Evolutionary conservation across 495 filamentous ascomycete species (phyloP).

Genomic region (Penicillium bovifimosum): DNA sequence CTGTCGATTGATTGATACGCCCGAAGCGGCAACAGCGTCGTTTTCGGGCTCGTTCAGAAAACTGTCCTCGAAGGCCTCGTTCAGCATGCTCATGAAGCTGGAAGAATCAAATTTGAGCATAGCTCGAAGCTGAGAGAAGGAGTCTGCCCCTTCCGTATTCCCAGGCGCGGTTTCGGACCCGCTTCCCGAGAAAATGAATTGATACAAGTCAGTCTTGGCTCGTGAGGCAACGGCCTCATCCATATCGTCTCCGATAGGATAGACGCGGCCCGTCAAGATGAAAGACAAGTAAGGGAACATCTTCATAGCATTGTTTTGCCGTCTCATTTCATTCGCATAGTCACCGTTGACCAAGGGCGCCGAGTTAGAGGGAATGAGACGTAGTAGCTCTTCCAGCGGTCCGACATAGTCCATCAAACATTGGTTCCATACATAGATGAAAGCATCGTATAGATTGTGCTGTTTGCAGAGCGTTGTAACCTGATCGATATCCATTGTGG

Average conservation of each 20-base stretch:
- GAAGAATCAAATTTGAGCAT: constrained; percentile 83
- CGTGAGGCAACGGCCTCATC: constrained; percentile 59
- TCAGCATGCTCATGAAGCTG: constrained; percentile 90
- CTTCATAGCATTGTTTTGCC: constrained; percentile 67
- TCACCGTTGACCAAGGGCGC: constrained; percentile 33
- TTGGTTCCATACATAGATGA: constrained; percentile 96
- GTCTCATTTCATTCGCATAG: constrained; percentile 27
- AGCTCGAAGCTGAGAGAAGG: constrained; percentile 76
- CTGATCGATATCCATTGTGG: constrained; percentile 90
- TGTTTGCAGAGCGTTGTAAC: constrained; percentile 85
- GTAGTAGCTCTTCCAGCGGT: constrained; percentile 76
- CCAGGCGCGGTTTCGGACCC: constrained; percentile 52
- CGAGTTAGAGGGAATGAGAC: constrained; percentile 49
- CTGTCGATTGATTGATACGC: constrained; percentile 77
- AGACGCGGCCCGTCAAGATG: constrained; percentile 81
- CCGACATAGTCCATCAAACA: constrained; percentile 85
- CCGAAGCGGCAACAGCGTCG: constrained; percentile 32
- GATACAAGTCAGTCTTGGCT: constrained; percentile 83
- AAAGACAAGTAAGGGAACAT: constrained; percentile 95
- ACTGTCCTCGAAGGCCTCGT: constrained; percentile 93
- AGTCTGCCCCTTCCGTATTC: constrained; percentile 54
- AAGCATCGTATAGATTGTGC: constrained; percentile 86
- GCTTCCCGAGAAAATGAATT: constrained; percentile 85
- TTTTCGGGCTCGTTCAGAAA: constrained; percentile 70
- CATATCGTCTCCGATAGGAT: constrained; percentile 77